Evolutionary conservation across 805 yeast genomes (phyloP).

Genomic region (Ogataea saltuana): DNA sequence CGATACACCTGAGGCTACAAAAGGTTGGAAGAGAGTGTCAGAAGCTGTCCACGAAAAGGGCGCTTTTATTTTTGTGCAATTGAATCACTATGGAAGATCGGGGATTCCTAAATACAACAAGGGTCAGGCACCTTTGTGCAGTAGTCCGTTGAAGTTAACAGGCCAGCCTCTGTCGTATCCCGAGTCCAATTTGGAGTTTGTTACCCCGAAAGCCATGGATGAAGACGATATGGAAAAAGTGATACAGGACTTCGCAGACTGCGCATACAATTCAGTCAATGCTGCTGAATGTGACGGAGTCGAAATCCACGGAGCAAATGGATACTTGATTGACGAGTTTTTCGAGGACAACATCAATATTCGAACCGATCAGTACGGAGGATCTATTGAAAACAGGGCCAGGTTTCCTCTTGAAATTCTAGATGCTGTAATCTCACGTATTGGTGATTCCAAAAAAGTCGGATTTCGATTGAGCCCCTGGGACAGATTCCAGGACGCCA

Average conservation of each 20-base stretch:
- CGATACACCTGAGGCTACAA: constrained; percentile 29
- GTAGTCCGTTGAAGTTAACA: constrained; percentile 12
- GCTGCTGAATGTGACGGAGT: constrained; percentile 42
- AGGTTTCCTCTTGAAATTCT: constrained; percentile 36
- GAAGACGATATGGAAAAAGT: constrained; percentile 42
- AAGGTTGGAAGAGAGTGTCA: constrained; percentile 42
- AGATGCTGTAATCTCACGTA: constrained; percentile 38
- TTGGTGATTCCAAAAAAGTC: constrained; percentile 38
- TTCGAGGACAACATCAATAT: constrained; percentile 36
- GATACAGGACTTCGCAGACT: constrained; percentile 27
- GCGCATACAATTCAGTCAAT: constrained; percentile 35
- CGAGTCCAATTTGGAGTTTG: constrained; percentile 22
- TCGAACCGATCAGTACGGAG: constrained; percentile 57
- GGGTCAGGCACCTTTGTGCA: constrained; percentile 15
- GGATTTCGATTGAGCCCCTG: constrained; percentile 41
- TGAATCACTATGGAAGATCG: constrained; percentile 49
- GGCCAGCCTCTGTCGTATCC: constrained; percentile 12
- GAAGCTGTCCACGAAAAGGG: constrained; percentile 47
- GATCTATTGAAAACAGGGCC: constrained; percentile 43
- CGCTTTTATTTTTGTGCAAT: constrained; percentile 42
- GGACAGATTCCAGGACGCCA: constrained; percentile 32
- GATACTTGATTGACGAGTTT: constrained; percentile 42
- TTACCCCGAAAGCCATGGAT: constrained; percentile 20
- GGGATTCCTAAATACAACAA: constrained; percentile 24
- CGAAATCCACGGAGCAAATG: constrained; percentile 44